A percentile compares a stretch with the other conserved stretches of the same genome.
Conservation (phyloP, 2,329 filamentous ascomycete species). For the Botrytis porri region DNA sequence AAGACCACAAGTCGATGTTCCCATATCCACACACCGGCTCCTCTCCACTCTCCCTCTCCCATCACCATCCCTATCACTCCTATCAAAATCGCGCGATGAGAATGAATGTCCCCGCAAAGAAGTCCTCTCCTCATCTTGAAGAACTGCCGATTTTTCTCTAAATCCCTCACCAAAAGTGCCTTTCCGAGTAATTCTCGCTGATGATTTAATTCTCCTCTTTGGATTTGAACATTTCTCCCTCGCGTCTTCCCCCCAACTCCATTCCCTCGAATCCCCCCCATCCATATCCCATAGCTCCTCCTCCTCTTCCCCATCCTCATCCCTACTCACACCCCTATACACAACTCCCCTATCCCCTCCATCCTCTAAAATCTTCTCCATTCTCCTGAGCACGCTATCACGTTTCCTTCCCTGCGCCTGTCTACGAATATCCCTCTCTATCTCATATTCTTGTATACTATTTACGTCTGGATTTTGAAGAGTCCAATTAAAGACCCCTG, state of each 20-base stretch:
- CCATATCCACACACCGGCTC: not conserved
- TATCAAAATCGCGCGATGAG: not conserved
- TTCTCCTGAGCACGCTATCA: not conserved
- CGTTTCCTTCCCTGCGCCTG: not conserved
- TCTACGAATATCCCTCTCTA: not conserved
- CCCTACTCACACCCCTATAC: not conserved
- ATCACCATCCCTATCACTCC: not conserved
- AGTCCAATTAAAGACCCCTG: not conserved
- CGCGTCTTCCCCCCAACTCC: not conserved
- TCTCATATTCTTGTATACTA: not conserved
- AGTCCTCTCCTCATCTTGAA: too few species aligned
- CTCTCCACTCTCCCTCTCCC: too few species aligned
- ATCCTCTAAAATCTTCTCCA: not conserved
- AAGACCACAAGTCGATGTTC: not conserved
- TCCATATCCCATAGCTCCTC: not conserved
- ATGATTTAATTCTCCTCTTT: not conserved
- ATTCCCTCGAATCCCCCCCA: not conserved
- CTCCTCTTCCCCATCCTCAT: not conserved
- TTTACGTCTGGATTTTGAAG: not conserved
- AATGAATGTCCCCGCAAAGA: not conserved
- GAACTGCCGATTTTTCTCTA: not conserved
- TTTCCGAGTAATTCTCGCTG: not conserved
- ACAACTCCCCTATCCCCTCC: not conserved
- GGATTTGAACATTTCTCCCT: not conserved
- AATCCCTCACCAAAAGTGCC: not conserved